Percentiles rank a stretch among this genome's conserved stretches.
These are phyloP conservation scores for Lipomyces sp. DNA, from an alignment of 805 yeast species.

Conservation along the genomic window DNA sequence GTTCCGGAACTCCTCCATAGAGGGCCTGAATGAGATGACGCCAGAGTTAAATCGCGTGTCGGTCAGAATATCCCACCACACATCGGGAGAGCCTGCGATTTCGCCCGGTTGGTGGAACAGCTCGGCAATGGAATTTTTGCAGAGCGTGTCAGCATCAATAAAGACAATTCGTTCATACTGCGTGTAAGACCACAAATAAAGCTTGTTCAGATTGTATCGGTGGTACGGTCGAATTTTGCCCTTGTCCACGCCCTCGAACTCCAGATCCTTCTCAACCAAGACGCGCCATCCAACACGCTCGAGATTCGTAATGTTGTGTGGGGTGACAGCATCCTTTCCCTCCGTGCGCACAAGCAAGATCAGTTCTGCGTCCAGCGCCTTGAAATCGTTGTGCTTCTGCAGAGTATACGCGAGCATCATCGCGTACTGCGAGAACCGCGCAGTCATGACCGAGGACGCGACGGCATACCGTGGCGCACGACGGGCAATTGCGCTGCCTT, in stretches of 20 bases:
- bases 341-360: slow-evolving; percentile 32
- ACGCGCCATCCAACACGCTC: slow-evolving; percentile 33
- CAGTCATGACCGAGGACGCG: slow-evolving; percentile 31
- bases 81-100: slow-evolving; percentile 33
- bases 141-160: slow-evolving; percentile 52
- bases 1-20: slow-evolving; percentile 31
- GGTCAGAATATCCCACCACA: slow-evolving; percentile 32
- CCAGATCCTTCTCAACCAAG: slow-evolving; percentile 29
- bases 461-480: slow-evolving; percentile 29
- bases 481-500: neutral
- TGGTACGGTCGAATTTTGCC: slow-evolving; percentile 29
- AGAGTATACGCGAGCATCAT: slow-evolving; percentile 32
- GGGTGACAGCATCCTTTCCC: slow-evolving; percentile 33
- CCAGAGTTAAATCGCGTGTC: slow-evolving; percentile 33
- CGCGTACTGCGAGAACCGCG: slow-evolving; percentile 30
- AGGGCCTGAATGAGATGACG: slow-evolving; percentile 31
- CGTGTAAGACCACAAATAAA: slow-evolving; percentile 52
- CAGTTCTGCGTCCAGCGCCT: slow-evolving; percentile 32
- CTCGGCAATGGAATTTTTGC: slow-evolving; percentile 32
- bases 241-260: slow-evolving; percentile 32
- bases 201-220: slow-evolving; percentile 46
- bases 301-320: slow-evolving; percentile 29
- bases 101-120: slow-evolving; percentile 32
- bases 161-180: slow-evolving; percentile 46
- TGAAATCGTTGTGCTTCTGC: slow-evolving; percentile 31